Evolutionary conservation across 2,329 filamentous ascomycete species (phyloP), one percentile per base, ranked within the genome.

Genomic region (Chalara sp.): DNA sequence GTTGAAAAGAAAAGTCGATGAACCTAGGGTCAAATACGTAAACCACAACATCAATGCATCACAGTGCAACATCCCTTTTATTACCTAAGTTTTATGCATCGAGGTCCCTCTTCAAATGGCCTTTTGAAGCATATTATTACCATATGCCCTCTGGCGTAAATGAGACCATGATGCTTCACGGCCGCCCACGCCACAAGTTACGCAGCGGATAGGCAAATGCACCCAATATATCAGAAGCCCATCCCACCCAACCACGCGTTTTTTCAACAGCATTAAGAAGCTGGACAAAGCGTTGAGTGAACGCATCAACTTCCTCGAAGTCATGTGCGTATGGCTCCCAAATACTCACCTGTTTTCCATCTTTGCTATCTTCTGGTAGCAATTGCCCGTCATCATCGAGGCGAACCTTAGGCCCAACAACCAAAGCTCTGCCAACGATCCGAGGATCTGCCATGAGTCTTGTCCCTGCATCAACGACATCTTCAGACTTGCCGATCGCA

Each of bases 301-400:
- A 85, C 2, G 70, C 63, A 59, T 86, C 83, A 43, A 72, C 70
- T 53, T 77, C 71, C 51, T 75, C 70, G 58, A 75, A 80, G 58
- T 84, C 80, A 55, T 81, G 70, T 0, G 73, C 80, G 62, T 80
- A 82, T 43, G 75, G 69, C 62, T 87, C 83, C 76, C 81, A 85
- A 1, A 80, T 65, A 0, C 74, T 76, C 33, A 68, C 67, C 47
- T 74, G 70, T 49, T 61, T 57, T 4, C 62, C 61, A 28, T 49
- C 53, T 21, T 54, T 39, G 6, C 54, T 51, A 31, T 46, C 49
- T 12, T 53, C 45, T 29, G 47, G 47, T 44, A 58, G 44, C 21
- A 60, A 48, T 50, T 58, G 57, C 5, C 68, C 68, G 11, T 67
- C 63, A 10, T 66, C 70, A 43, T 72, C 69, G 30, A 78, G 64